These are phyloP conservation scores for Ceriops zippeliana DNA, from an alignment of 345 rosid species.

Conservation along the genomic window DNA sequence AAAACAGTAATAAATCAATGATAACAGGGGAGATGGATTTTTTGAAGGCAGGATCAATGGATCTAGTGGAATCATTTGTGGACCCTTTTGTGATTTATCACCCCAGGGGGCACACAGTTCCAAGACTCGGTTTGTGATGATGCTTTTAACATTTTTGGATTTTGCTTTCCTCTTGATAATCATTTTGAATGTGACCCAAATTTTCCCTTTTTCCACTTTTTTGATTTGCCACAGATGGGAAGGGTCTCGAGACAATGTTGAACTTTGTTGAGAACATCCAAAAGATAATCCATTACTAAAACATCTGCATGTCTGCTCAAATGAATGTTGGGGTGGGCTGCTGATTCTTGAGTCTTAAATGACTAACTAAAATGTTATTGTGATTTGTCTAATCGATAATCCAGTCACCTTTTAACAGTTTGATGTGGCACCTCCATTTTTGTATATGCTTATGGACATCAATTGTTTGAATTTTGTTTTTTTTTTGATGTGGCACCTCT, in stretches of 20 bases:
- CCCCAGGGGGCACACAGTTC: conserved; percentile 42
- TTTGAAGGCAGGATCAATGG: conserved; percentile 32
- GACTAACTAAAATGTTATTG: too few relatives aligned
- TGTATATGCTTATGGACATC: too few relatives aligned
- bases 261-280: conserved; percentile 33
- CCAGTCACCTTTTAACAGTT: too few relatives aligned
- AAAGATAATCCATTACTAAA: conserved; percentile 17
- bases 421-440: too few relatives aligned
- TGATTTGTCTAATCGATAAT: too few relatives aligned
- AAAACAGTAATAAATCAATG: not conserved
- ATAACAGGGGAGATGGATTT: conserved; percentile 49
- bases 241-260: conserved; percentile 21
- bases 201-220: not conserved
- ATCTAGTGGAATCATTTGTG: conserved; percentile 38
- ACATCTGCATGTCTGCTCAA: not conserved
- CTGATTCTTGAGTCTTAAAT: too few relatives aligned
- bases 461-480: too few relatives aligned
- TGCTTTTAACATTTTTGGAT: not conserved
- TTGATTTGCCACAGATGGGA: conserved; percentile 22
- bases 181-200: not conserved
- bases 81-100: conserved; percentile 59
- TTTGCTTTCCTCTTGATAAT: not conserved
- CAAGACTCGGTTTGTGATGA: conserved; percentile 41
- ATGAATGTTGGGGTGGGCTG: too few relatives aligned
- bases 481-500: too few relatives aligned